These are phyloP conservation scores for Danielia oregonensis DNA, from an alignment of 805 yeast genomes.

Conservation along the genomic window DNA sequence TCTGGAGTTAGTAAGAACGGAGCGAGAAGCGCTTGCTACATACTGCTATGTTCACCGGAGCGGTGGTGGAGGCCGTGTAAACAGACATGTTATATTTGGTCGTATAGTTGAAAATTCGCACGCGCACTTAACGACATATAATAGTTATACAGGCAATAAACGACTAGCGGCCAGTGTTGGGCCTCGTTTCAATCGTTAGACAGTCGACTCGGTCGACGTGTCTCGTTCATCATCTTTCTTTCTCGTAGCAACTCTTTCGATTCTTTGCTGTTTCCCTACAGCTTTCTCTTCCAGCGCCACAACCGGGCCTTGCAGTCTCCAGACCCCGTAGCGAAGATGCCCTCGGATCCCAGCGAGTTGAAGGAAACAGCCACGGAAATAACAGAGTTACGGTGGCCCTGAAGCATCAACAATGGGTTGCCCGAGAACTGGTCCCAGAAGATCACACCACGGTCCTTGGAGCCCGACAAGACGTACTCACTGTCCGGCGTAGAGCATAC, in stretches of 20 bases:
- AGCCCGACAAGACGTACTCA: conserved; percentile 87
- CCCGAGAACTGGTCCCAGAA: conserved; percentile 95
- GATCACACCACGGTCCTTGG: conserved; percentile 94
- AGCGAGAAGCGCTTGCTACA: conserved; percentile 24
- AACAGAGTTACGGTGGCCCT: conserved; percentile 94
- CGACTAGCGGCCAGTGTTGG: too few relatives aligned
- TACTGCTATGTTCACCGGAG: conserved; percentile 96
- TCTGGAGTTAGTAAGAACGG: conserved; percentile 35
- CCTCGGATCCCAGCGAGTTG: conserved; percentile 65
- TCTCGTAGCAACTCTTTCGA: too few relatives aligned
- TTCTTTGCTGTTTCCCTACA: too few relatives aligned
- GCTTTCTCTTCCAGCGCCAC: conserved; percentile 76
- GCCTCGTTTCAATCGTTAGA: too few relatives aligned
- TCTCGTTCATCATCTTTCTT: too few relatives aligned
- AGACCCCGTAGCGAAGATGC: conserved; percentile 93
- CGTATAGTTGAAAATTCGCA: background rate
- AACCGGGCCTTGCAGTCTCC: conserved; percentile 98
- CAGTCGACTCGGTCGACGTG: too few relatives aligned
- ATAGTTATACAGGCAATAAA: conserved; percentile 2
- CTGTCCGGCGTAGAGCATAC: conserved; percentile 94
- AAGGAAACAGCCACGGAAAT: conserved; percentile 91
- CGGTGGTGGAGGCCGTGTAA: conserved; percentile 79
- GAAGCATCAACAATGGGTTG: conserved; percentile 90
- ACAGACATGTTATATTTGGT: conserved; percentile 38
- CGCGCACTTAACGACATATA: conserved; percentile 1